Conservation (phyloP, 441 rosid genomes). For the Euphorbia celastroides region DNA sequence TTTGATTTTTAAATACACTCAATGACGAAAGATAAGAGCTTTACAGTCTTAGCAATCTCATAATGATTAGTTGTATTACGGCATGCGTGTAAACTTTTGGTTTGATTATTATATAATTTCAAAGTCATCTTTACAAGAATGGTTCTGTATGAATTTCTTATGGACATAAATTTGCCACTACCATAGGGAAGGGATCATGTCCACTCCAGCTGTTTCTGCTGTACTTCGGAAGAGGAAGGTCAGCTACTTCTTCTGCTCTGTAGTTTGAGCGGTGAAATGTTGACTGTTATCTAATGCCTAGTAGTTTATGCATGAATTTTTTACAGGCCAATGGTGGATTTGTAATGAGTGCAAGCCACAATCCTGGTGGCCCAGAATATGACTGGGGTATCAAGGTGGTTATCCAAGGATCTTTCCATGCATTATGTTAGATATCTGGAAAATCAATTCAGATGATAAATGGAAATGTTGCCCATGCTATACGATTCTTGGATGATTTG, state of each 20-base stretch:
- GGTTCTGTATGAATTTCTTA: conserved; percentile 1
- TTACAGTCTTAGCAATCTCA: no score
- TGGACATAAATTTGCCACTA: not conserved
- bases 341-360: conserved; percentile 97
- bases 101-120: no score
- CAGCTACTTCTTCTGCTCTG: conserved; percentile 15
- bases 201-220: conserved; percentile 92
- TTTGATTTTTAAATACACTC: no score
- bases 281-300: not conserved
- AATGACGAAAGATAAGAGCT: no score
- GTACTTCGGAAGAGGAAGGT: conserved; percentile 83
- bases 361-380: conserved; percentile 93
- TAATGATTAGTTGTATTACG: no score
- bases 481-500: not conserved
- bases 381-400: conserved; percentile 99
- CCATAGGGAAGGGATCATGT: conserved; percentile 84
- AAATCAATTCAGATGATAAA: not conserved
- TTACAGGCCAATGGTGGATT: conserved; percentile 89
- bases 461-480: not conserved
- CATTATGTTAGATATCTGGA: not conserved
- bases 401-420: not conserved
- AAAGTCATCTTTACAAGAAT: no score
- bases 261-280: conserved; percentile 8
- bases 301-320: conserved; percentile 7
- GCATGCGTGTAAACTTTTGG: no score